Conservation (phyloP, 805 yeast species). For the Lipomyces mesembrius region DNA sequence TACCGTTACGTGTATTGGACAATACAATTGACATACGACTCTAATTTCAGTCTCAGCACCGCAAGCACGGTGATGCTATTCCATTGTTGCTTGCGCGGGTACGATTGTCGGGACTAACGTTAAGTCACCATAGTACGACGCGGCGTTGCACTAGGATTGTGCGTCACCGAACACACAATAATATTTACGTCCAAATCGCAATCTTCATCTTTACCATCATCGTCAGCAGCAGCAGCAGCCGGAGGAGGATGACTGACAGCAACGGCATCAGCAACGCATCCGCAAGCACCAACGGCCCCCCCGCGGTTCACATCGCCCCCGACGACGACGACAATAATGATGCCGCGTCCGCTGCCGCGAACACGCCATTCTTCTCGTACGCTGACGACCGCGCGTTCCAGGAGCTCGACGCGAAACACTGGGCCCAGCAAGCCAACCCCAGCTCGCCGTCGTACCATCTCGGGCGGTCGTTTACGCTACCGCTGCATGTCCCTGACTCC, state of each 20-base stretch:
- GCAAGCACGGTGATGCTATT: too few relatives aligned
- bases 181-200: too few relatives aligned
- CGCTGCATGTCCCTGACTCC: neutral
- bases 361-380: constrained; percentile 33
- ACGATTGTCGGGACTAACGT: too few relatives aligned
- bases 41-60: too few relatives aligned
- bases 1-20: too few relatives aligned
- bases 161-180: too few relatives aligned
- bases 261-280: neutral
- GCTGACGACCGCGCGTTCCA: constrained; percentile 33
- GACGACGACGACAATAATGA: neutral
- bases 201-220: neutral
- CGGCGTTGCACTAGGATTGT: too few relatives aligned
- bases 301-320: neutral
- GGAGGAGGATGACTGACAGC: neutral
- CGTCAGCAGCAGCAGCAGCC: neutral
- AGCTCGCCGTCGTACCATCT: constrained; percentile 6
- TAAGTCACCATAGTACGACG: too few relatives aligned
- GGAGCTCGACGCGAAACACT: constrained; percentile 34
- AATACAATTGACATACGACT: too few relatives aligned
- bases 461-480: constrained; percentile 19
- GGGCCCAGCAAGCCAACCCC: constrained; percentile 31
- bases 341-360: neutral
- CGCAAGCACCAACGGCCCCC: neutral
- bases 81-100: too few relatives aligned